A percentile compares a stretch with the other conserved stretches of the same genome.
These are phyloP conservation scores for Phytophthora pistaciae DNA, from an alignment of 352 stramenopile species.

Conservation along the genomic window DNA sequence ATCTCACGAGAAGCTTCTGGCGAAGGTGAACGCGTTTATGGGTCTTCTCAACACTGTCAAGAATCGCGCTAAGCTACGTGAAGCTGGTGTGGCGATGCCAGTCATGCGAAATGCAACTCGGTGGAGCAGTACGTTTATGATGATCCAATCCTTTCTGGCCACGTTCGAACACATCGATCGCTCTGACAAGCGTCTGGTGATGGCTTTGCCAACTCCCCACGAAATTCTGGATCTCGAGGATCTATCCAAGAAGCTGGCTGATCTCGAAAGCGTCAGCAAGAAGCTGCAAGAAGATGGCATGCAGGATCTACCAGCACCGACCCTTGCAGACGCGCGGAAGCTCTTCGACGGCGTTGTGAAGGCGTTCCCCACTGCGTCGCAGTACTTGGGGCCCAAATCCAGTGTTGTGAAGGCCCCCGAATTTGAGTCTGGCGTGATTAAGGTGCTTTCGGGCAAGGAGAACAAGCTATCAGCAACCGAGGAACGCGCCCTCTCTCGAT, in stretches of 20 bases:
- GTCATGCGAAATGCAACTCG: neutral
- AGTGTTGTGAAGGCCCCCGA: neutral
- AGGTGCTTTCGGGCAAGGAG: neutral
- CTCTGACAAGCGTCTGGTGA: neutral
- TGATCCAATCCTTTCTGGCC: neutral
- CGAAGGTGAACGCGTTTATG: neutral
- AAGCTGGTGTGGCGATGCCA: neutral
- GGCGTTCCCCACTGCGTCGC: neutral
- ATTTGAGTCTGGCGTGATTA: neutral
- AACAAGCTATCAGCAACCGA: neutral
- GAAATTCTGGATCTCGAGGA: neutral
- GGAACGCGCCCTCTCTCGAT: neutral
- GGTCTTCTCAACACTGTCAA: neutral
- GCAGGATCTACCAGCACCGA: neutral
- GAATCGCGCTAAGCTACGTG: neutral
- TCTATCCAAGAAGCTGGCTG: neutral
- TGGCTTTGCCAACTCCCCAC: neutral
- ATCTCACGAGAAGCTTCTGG: neutral
- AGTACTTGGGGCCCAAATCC: neutral
- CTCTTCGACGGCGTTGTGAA: neutral
- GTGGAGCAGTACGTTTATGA: neutral
- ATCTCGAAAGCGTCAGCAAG: neutral
- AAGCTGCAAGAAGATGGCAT: neutral
- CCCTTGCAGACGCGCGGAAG: neutral
- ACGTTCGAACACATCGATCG: neutral